Evolutionary conservation across 176 grass and related monocot species (phyloP).

Genomic region (Aegilops tauschii): DNA sequence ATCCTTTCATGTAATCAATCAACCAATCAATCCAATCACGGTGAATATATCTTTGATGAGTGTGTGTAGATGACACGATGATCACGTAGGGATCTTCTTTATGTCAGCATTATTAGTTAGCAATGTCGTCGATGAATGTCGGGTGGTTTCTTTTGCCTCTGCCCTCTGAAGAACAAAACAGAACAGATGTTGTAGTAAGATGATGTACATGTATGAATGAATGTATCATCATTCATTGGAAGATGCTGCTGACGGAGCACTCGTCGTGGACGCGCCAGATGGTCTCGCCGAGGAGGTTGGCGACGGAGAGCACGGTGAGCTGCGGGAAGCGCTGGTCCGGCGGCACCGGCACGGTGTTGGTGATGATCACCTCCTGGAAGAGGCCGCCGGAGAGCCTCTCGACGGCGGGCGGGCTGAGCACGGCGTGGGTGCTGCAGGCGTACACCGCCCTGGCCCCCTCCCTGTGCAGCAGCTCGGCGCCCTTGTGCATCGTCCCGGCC

Average conservation of each 20-base stretch:
- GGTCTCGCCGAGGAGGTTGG: constrained; percentile 75
- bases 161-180: neutral
- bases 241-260: constrained; percentile 79
- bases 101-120: neutral
- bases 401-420: constrained; percentile 68
- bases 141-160: neutral
- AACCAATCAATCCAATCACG: neutral
- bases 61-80: neutral
- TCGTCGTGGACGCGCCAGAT: constrained; percentile 87
- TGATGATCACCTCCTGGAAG: constrained; percentile 89
- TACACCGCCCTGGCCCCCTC: constrained; percentile 80
- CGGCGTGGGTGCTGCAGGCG: constrained; percentile 83
- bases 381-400: constrained; percentile 76
- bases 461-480: constrained; percentile 54
- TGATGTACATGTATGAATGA: neutral
- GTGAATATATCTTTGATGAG: neutral
- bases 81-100: neutral
- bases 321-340: constrained; percentile 60
- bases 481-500: constrained; percentile 62
- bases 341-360: constrained; percentile 62
- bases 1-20: neutral
- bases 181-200: neutral
- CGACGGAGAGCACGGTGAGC: constrained; percentile 73
- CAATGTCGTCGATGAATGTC: neutral
- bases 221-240: constrained; percentile 39